Percentiles rank a stretch among this genome's conserved stretches.
Conservation (phyloP, 2,329 filamentous ascomycete species). For the Epichloe gansuensis region DNA sequence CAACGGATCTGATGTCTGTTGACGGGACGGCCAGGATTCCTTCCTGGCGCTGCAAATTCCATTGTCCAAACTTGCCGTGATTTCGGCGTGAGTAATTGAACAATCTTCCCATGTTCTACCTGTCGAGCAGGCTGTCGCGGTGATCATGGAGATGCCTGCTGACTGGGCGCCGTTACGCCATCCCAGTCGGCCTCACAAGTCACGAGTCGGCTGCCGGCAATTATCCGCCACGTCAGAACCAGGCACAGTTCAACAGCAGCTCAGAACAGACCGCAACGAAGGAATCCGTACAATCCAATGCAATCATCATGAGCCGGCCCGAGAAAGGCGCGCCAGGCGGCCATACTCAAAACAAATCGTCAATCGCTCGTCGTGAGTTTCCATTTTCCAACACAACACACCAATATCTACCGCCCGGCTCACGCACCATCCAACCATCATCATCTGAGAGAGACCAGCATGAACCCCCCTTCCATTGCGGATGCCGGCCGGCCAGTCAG, state of each 20-base stretch:
- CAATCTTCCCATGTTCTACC: too few species aligned
- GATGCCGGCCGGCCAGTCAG: not conserved
- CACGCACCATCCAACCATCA: not conserved
- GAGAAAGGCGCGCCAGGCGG: not conserved
- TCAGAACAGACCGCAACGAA: not conserved
- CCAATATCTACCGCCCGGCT: too few species aligned
- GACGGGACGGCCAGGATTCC: too few species aligned
- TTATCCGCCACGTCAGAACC: not conserved
- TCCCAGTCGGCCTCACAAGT: too few species aligned
- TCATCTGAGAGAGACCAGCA: not conserved
- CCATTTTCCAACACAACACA: too few species aligned
- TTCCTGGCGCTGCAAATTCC: too few species aligned
- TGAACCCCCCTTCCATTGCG: not conserved
- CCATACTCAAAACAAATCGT: conserved; percentile 6
- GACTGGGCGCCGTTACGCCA: too few species aligned
- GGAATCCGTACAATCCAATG: not conserved
- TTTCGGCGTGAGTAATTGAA: too few species aligned
- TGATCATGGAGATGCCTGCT: too few species aligned
- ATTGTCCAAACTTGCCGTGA: too few species aligned
- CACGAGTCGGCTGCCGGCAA: too few species aligned
- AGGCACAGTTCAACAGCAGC: not conserved
- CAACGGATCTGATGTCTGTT: not conserved
- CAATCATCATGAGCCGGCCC: conserved; percentile 5
- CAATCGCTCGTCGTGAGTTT: conserved; percentile 7
- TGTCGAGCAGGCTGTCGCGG: too few species aligned